Percentiles rank a stretch among this genome's conserved stretches.
Conservation (phyloP, 441 rosid genomes). For the Omphalea diandra region DNA sequence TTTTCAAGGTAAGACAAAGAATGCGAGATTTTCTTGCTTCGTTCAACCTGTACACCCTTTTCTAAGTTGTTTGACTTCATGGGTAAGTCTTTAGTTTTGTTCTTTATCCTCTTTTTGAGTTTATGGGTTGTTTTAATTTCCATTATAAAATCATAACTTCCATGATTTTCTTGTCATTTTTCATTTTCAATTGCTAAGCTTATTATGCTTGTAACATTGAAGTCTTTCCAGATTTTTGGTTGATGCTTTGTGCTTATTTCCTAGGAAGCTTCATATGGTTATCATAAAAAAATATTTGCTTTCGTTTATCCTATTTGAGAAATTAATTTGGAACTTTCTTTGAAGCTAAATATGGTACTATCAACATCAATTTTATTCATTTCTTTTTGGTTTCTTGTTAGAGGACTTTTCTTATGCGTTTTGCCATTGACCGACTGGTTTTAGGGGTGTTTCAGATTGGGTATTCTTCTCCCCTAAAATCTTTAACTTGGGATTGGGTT, state of each 20-base stretch:
- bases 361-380: slow-evolving; percentile 4
- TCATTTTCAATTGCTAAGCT: background rate
- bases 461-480: slow-evolving; percentile 17
- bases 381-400: slow-evolving; percentile 9
- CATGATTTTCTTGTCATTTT: background rate
- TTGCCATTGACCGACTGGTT: slow-evolving; percentile 21
- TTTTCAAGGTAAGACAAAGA: slow-evolving; percentile 22
- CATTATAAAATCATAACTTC: background rate
- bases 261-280: slow-evolving; percentile 14
- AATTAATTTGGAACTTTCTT: background rate
- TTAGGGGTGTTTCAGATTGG: slow-evolving; percentile 7
- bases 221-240: background rate
- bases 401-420: slow-evolving; percentile 2
- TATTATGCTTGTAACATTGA: background rate
- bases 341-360: background rate
- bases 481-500: slow-evolving; percentile 24
- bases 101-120: background rate
- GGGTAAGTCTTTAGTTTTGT: slow-evolving; percentile 8
- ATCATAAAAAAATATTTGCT: background rate
- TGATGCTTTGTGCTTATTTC: slow-evolving; percentile 10
- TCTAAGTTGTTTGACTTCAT: slow-evolving; percentile 12
- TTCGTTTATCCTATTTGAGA: slow-evolving; percentile 9
- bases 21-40: slow-evolving; percentile 6
- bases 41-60: background rate
- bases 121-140: slow-evolving; percentile 9